Evolutionary conservation across 2,329 filamentous ascomycete species (phyloP).

Genomic region (Cladophialophora immunda): DNA sequence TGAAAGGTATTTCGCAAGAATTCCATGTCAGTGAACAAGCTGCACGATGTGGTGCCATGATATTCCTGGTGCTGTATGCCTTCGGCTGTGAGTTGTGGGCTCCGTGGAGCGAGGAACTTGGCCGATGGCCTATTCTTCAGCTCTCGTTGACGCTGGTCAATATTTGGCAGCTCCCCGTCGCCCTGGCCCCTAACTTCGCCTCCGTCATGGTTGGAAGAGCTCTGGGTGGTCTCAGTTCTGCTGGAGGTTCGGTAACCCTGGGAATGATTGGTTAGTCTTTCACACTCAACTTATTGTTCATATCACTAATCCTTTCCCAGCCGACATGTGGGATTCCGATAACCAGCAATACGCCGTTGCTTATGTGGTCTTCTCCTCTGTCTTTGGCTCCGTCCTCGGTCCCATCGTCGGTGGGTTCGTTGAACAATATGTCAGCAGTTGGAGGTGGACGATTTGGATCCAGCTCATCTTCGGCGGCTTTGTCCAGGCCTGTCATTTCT

Average conservation of each 20-base stretch:
- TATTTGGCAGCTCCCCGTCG: constrained; percentile 77
- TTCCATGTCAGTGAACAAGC: constrained; percentile 74
- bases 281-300: background rate
- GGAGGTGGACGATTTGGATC: constrained; percentile 85
- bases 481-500: constrained; percentile 72
- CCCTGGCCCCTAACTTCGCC: constrained; percentile 75
- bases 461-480: constrained; percentile 79
- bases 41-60: constrained; percentile 76
- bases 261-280: constrained; percentile 67
- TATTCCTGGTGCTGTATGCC: constrained; percentile 81
- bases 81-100: constrained; percentile 91
- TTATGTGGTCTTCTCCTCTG: constrained; percentile 80
- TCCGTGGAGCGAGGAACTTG: constrained; percentile 85
- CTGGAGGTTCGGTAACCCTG: constrained; percentile 76
- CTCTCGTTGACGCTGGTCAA: constrained; percentile 78
- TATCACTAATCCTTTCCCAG: constrained; percentile 43
- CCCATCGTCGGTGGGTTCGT: constrained; percentile 82
- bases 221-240: constrained; percentile 74
- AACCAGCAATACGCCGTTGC: constrained; percentile 78
- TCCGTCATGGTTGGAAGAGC: constrained; percentile 75
- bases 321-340: constrained; percentile 76
- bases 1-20: constrained; percentile 70
- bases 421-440: constrained; percentile 68
- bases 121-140: constrained; percentile 79
- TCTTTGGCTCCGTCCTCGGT: constrained; percentile 78